Conservation (phyloP, 306 rosid genomes). For the Clitoria ternatea region DNA sequence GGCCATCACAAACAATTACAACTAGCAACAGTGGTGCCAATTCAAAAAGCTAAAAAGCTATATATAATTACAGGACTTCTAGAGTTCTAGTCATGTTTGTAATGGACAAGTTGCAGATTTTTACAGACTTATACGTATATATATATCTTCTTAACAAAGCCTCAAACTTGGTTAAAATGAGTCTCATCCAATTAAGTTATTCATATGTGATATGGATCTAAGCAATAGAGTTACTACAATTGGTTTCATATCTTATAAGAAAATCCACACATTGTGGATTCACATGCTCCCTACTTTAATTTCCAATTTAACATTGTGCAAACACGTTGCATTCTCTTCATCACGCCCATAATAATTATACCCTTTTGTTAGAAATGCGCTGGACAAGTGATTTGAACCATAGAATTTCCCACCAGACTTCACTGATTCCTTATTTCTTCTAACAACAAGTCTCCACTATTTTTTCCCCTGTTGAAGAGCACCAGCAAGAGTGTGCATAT, state of each 20-base stretch:
- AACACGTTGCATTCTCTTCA: not conserved
- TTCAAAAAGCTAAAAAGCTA: not conserved
- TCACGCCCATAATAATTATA: not conserved
- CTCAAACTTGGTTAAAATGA: not conserved
- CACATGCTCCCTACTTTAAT: not conserved
- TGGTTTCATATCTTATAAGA: not conserved
- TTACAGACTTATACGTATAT: not conserved
- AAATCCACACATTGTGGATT: not conserved
- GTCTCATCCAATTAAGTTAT: not conserved
- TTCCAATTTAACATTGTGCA: not conserved
- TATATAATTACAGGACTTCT: not conserved
- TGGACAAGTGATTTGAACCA: not conserved
- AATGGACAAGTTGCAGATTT: not conserved
- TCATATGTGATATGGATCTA: not conserved
- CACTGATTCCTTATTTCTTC: not conserved
- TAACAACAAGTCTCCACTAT: not conserved
- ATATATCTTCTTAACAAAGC: not conserved
- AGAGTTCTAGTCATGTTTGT: not conserved
- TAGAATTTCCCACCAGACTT: not conserved
- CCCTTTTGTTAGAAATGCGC: not conserved
- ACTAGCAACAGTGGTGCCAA: not conserved
- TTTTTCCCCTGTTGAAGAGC: no score
- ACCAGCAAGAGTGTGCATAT: not conserved
- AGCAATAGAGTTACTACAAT: not conserved
- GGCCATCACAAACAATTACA: not conserved